Evolutionary conservation across 441 rosid species (phyloP).

Genomic region (Biscutella laevigata): DNA sequence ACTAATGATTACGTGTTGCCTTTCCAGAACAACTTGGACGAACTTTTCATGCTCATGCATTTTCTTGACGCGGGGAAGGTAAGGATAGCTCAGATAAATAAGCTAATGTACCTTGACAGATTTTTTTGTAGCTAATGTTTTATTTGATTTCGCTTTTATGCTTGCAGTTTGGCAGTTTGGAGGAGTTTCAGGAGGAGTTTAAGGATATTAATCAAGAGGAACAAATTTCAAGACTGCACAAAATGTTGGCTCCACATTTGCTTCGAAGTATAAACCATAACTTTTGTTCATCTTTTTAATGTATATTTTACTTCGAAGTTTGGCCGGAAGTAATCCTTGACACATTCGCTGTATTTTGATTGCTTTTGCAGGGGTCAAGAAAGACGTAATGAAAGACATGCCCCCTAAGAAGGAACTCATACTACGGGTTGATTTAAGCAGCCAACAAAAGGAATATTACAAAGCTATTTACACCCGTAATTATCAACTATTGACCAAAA

Average conservation of each 20-base stretch:
- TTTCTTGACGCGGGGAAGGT: conserved; percentile 95
- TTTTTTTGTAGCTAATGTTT: neutral
- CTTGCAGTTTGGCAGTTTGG: conserved; percentile 73
- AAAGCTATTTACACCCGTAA: conserved; percentile 95
- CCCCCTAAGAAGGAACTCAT: conserved; percentile 99
- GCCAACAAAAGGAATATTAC: conserved; percentile 93
- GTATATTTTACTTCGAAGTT: conserved; percentile 7
- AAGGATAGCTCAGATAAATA: conserved; percentile 13
- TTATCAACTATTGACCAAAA: conserved; percentile 84
- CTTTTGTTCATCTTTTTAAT: too few relatives aligned
- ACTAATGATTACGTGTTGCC: conserved; percentile 14
- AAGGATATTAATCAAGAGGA: conserved; percentile 98
- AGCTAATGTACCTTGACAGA: conserved; percentile 10
- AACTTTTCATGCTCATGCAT: conserved; percentile 99
- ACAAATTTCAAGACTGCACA: conserved; percentile 90
- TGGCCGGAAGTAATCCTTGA: neutral
- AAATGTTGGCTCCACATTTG: conserved; percentile 94
- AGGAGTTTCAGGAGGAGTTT: conserved; percentile 88
- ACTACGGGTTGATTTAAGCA: conserved; percentile 84
- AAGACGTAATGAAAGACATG: conserved; percentile 95
- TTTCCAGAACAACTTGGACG: conserved; percentile 97
- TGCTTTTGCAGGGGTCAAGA: conserved; percentile 58
- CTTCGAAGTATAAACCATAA: conserved; percentile 63
- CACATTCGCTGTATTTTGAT: too few relatives aligned
- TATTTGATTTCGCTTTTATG: conserved; percentile 4